Evolutionary conservation across 495 filamentous ascomycete genomes (phyloP).

Genomic region (Lasiosphaeris hirsuta): DNA sequence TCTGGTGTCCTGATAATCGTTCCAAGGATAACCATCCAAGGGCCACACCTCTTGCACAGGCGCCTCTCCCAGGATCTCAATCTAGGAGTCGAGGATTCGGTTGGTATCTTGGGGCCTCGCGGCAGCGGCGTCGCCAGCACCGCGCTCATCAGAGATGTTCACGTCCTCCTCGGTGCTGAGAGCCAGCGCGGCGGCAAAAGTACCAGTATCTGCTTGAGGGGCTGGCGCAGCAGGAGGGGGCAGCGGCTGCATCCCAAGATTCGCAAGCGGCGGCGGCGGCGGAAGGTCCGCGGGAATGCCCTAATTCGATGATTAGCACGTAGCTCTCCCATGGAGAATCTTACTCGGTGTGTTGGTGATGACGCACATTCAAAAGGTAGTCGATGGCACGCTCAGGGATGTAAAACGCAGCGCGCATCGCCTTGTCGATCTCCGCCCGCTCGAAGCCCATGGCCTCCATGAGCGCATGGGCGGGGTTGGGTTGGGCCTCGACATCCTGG

Average conservation of each 20-base stretch:
- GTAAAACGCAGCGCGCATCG: constrained; percentile 92
- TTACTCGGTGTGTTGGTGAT: background rate
- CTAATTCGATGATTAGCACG: constrained; percentile 37
- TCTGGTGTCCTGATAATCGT: too few species aligned
- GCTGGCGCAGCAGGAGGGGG: constrained; percentile 28
- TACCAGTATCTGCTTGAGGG: constrained; percentile 34
- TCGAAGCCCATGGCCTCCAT: constrained; percentile 98
- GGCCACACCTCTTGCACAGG: too few species aligned
- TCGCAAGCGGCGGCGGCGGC: too few species aligned
- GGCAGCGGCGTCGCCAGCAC: constrained; percentile 43
- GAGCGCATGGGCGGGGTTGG: too few species aligned
- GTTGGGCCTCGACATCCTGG: too few species aligned
- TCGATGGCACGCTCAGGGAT: constrained; percentile 97
- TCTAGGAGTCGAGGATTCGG: too few species aligned
- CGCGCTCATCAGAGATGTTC: constrained; percentile 71
- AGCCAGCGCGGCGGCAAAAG: constrained; percentile 32
- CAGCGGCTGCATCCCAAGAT: too few species aligned
- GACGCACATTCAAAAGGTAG: constrained; percentile 80
- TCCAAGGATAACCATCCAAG: too few species aligned
- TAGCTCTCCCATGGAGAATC: background rate
- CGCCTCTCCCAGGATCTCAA: too few species aligned
- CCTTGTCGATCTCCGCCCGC: constrained; percentile 78
- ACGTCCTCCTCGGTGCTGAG: constrained; percentile 61
- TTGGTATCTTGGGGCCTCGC: too few species aligned
- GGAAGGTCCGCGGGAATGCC: constrained; percentile 86